Evolutionary conservation across 768 basidiomycete genomes (phyloP).

Genomic region (Termitomyces sp.): DNA sequence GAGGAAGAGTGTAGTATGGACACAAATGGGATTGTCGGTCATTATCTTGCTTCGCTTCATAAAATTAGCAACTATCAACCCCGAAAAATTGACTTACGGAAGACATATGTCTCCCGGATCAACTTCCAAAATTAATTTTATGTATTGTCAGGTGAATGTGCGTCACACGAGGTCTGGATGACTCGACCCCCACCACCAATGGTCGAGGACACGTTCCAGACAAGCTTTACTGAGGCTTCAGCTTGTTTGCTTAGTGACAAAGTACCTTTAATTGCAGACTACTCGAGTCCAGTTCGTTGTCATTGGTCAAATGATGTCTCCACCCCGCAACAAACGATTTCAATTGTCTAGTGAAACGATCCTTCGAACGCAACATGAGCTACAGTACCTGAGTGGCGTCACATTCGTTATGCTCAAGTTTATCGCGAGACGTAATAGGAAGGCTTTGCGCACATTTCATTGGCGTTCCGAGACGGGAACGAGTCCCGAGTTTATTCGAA

Average conservation of each 20-base stretch:
- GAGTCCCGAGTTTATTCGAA: neutral
- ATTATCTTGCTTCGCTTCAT: slow-evolving; percentile 5
- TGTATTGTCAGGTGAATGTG: neutral
- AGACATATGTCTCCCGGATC: slow-evolving; percentile 8
- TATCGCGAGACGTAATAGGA: neutral
- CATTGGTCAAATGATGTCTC: neutral
- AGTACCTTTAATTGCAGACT: neutral
- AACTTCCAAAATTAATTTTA: too few relatives aligned
- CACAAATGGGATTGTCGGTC: slow-evolving; percentile 10
- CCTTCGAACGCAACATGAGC: neutral
- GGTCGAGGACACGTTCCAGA: neutral
- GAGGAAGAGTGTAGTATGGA: neutral
- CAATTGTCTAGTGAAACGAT: neutral
- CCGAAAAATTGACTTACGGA: neutral
- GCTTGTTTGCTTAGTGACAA: neutral
- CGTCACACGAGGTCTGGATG: neutral
- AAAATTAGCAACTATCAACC: neutral
- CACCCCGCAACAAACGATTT: neutral
- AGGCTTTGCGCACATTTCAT: neutral
- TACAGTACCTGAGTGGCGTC: neutral
- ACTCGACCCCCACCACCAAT: neutral
- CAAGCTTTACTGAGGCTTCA: neutral
- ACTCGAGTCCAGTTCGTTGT: neutral
- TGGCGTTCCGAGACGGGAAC: neutral
- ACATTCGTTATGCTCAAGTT: neutral